Percentiles rank a stretch among this genome's conserved stretches.
Evolutionary conservation across 2,329 filamentous ascomycete genomes (phyloP).

Genomic region (Canariomyces notabilis): DNA sequence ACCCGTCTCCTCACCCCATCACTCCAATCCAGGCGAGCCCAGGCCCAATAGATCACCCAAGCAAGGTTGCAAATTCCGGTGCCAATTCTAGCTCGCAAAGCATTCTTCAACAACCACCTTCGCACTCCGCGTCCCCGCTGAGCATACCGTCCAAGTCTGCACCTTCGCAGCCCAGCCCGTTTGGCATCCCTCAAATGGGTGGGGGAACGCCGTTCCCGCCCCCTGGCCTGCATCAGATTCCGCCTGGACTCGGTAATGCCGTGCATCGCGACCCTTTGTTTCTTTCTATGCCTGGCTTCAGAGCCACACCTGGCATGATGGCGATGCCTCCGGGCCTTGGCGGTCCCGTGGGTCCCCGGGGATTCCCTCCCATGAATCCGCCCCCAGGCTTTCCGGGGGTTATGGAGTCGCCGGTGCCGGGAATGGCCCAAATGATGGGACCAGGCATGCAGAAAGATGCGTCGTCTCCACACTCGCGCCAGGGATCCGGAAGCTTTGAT

Average conservation of each 20-base stretch:
- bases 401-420: conserved; percentile 36
- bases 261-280: conserved; percentile 51
- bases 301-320: conserved; percentile 43
- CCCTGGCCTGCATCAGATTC: conserved; percentile 33
- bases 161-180: conserved; percentile 40
- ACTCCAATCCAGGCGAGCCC: conserved; percentile 63
- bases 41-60: conserved; percentile 55
- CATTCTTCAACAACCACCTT: conserved; percentile 25
- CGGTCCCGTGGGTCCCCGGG: conserved; percentile 37
- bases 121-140: conserved; percentile 60
- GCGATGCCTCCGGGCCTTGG: conserved; percentile 49
- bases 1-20: conserved; percentile 54
- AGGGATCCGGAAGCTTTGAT: conserved; percentile 68
- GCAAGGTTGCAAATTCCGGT: conserved; percentile 53
- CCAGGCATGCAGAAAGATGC: conserved; percentile 32
- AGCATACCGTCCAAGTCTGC: conserved; percentile 47
- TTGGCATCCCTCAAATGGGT: conserved; percentile 51
- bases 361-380: conserved; percentile 38
- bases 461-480: conserved; percentile 62
- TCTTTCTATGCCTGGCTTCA: conserved; percentile 39
- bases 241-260: conserved; percentile 52
- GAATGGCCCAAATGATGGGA: conserved; percentile 38
- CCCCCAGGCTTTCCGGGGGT: conserved; percentile 52
- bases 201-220: conserved; percentile 48
- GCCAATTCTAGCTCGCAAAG: conserved; percentile 25